Conservation (phyloP, 192 early-diverging fungal species). For the Coemansia sp. region DNA sequence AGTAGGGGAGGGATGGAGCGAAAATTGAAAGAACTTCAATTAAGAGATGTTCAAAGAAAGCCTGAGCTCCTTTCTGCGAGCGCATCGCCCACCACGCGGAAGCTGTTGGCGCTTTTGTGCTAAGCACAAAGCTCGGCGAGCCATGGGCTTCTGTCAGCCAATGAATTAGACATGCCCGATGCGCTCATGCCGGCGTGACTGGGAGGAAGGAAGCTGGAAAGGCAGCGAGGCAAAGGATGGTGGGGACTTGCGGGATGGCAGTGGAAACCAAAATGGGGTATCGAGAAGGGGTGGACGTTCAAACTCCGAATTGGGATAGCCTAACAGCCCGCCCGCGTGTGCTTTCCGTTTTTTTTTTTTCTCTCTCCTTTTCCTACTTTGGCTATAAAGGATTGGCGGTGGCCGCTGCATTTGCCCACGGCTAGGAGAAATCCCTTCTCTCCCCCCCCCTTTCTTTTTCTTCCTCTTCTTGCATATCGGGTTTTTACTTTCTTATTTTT, state of each 20-base stretch:
- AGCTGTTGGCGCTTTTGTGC: background rate
- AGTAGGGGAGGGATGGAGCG: background rate
- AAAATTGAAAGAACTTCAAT: too few species aligned
- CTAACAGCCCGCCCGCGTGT: background rate
- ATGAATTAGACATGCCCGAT: background rate
- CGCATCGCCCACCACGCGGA: too few species aligned
- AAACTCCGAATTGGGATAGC: conserved; percentile 2
- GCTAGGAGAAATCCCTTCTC: background rate
- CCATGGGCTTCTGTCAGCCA: background rate
- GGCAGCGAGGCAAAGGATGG: background rate
- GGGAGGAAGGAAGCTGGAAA: background rate
- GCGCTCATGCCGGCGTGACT: background rate
- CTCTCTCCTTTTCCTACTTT: background rate
- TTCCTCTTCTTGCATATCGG: background rate
- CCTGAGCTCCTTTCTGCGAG: too few species aligned
- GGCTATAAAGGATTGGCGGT: background rate
- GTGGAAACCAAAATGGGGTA: background rate
- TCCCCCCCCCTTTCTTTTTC: background rate
- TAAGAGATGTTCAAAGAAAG: too few species aligned
- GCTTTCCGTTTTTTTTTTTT: too few species aligned
- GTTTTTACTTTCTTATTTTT: background rate
- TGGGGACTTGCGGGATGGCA: background rate
- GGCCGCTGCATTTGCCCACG: background rate
- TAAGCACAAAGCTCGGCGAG: background rate
- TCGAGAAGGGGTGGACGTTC: background rate